Evolutionary conservation across 1,139 yeast species (phyloP).

Genomic region (Chernovozyma sophiae-reginae): DNA sequence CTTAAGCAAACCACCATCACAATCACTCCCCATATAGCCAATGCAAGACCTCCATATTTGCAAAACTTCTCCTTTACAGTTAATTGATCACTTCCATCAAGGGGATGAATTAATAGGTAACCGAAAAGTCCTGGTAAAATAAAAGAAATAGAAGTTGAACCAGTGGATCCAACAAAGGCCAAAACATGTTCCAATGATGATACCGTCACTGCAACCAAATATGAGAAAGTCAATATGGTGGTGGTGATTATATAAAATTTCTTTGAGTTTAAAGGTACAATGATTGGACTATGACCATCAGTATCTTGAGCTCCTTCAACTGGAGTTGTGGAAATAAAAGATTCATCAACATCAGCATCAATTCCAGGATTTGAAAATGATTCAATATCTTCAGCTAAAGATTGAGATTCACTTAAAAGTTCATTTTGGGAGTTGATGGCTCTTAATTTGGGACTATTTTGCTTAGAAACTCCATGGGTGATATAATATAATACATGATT

Average conservation of each 20-base stretch:
- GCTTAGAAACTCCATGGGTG: conserved; percentile 25
- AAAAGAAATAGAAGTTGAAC: conserved; percentile 89
- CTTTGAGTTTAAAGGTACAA: conserved; percentile 48
- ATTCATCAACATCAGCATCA: conserved; percentile 31
- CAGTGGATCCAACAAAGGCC: conserved; percentile 93
- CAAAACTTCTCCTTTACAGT: conserved; percentile 39
- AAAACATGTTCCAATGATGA: conserved; percentile 78
- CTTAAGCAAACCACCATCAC: conserved; percentile 78
- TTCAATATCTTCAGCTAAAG: conserved; percentile 20
- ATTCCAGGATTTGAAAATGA: conserved; percentile 11
- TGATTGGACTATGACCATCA: conserved; percentile 47
- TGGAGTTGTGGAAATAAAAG: conserved; percentile 44
- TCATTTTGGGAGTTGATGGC: conserved; percentile 1
- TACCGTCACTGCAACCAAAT: conserved; percentile 71
- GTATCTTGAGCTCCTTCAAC: conserved; percentile 49
- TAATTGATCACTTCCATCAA: conserved; percentile 30
- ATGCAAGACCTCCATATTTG: conserved; percentile 55
- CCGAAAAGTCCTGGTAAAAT: conserved; percentile 92
- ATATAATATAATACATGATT: conserved; percentile 62
- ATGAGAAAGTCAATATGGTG: conserved; percentile 57
- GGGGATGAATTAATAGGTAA: conserved; percentile 55
- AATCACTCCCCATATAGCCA: conserved; percentile 69
- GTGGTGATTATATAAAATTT: conserved; percentile 65
- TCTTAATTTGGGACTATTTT: conserved; percentile 13
- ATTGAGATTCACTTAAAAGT: conserved; percentile 1